Base-by-base conservation (phyloP, 495 filamentous ascomycete genomes). In the Penicillium manginii region DNA sequence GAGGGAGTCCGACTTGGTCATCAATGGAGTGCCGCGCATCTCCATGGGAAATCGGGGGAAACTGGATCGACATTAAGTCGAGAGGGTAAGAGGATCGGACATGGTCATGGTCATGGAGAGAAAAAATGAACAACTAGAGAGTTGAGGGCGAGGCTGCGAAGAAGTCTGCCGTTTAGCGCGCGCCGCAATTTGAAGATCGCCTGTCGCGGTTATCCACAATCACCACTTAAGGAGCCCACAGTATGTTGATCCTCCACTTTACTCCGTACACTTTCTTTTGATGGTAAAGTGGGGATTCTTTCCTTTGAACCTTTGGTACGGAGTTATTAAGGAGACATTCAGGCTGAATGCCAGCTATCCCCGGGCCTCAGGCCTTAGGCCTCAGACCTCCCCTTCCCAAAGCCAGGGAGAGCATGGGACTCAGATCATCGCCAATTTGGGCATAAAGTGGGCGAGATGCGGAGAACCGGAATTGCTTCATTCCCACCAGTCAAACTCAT, bases 1-100 rank as follows among this genome's bases (percentile, higher is more conserved):
- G 14, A 46, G 42, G n/a, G n/a, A n/a, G n/a, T n/a, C n/a, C 58
- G 53, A 58, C 35, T 37, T 42, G 50, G 50, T 39, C 52, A 49
- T 64, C 51, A 66, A 56, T 59, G 64, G 63, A 45, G 64, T 62
- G 52, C 60, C 62, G 57, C 54, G 71, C 63, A 69, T 68, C 62
- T 72, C 69, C 73, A 75, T 72, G 60, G 43, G 52, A 65, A 55
- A 60, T 46, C n/a, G 17, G 6, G n/a, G 39, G 6, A 12, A 19
- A 22, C 2, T 12, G 42, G 42, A 46, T 19, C 42, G n/a, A 46
- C 42, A 46, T 46, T 22, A 46, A 46, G 42, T 46, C 42, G 18
- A 46, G 18, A 22, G 19, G 18, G 18, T 3, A 7, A 4, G 42
- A 12, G 42, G 18, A 8, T 4, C 17, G 12, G 19, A 4, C 42